phyloP scores from a whole-genome alignment of 139 green algal species.

The Coelastrella sp. region DNA sequence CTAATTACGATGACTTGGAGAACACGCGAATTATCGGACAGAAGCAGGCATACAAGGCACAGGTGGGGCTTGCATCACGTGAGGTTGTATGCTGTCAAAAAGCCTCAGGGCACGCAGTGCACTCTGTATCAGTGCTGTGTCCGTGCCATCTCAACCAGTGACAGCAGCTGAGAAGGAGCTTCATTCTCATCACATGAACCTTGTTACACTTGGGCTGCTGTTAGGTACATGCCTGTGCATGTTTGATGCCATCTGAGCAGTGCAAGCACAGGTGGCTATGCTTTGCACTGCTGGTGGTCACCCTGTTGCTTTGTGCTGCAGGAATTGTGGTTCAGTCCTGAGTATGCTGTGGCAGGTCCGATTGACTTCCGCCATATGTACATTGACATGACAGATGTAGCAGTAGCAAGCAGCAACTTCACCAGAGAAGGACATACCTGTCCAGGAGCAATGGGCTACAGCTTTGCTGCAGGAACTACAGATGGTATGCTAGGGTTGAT shows the following conservation, averaged over 20 bases:
- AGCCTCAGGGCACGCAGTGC: no score
- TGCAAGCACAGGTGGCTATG: no score
- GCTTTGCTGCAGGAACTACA: conserved; percentile 90
- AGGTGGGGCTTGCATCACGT: conserved; percentile 33
- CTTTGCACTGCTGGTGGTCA: no score
- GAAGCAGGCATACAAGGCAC: conserved; percentile 71
- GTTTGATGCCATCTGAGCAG: no score
- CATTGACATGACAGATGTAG: conserved; percentile 77
- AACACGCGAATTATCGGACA: conserved; percentile 79
- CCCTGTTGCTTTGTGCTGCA: neutral
- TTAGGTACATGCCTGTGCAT: no score
- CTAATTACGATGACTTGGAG: conserved; percentile 70
- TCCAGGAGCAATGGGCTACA: conserved; percentile 84
- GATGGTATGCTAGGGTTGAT: conserved; percentile 64
- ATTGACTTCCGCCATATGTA: conserved; percentile 79
- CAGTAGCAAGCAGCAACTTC: conserved; percentile 55
- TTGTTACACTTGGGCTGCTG: no score
- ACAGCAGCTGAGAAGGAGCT: no score
- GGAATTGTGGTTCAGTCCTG: conserved; percentile 45
- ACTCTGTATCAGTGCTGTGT: no score
- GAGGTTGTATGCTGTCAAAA: no score
- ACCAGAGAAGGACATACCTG: conserved; percentile 73
- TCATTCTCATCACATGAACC: no score
- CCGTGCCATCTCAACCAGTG: no score
- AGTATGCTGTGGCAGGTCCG: conserved; percentile 45